A percentile compares a stretch with the other conserved stretches of the same genome.
These are phyloP conservation scores for Rhizopus sp. DNA, from an alignment of 371 early-diverging fungal species.

Conservation along the genomic window DNA sequence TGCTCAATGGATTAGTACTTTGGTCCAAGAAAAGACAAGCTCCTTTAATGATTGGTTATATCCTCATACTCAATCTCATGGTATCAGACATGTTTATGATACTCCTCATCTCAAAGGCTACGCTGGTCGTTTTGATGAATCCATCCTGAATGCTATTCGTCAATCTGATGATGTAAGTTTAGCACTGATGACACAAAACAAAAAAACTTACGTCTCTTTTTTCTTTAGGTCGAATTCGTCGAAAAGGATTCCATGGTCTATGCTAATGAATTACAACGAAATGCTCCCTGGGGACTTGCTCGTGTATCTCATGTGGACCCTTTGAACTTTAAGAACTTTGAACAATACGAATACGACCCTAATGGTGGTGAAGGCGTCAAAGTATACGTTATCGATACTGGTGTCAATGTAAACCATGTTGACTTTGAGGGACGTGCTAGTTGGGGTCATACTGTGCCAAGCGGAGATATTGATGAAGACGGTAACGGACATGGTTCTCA, in stretches of 20 bases:
- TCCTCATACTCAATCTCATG: conserved; percentile 32
- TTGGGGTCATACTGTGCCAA: conserved; percentile 82
- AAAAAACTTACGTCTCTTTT: background rate
- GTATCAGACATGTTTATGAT: conserved; percentile 78
- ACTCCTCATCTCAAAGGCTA: conserved; percentile 80
- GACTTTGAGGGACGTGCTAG: conserved; percentile 91
- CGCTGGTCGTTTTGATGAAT: conserved; percentile 73
- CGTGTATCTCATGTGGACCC: conserved; percentile 81
- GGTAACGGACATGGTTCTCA: conserved; percentile 95
- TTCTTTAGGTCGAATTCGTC: conserved; percentile 78
- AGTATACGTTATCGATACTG: conserved; percentile 94
- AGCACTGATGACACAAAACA: background rate
- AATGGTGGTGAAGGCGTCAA: conserved; percentile 81
- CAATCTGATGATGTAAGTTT: conserved; percentile 49
- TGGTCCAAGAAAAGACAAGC: conserved; percentile 10
- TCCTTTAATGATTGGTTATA: conserved; percentile 24
- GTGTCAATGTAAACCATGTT: conserved; percentile 79
- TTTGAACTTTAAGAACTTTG: conserved; percentile 63
- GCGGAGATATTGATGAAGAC: conserved; percentile 76
- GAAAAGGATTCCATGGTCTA: conserved; percentile 88
- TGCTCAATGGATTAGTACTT: conserved; percentile 31
- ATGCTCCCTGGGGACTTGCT: conserved; percentile 93
- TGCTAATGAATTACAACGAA: conserved; percentile 65
- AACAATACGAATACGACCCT: conserved; percentile 75
- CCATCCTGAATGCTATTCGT: conserved; percentile 71